Percentiles rank a stretch among this genome's conserved stretches.
Evolutionary conservation across 495 filamentous ascomycete species (phyloP).

Genomic region (Aspergillus egyptiacus): DNA sequence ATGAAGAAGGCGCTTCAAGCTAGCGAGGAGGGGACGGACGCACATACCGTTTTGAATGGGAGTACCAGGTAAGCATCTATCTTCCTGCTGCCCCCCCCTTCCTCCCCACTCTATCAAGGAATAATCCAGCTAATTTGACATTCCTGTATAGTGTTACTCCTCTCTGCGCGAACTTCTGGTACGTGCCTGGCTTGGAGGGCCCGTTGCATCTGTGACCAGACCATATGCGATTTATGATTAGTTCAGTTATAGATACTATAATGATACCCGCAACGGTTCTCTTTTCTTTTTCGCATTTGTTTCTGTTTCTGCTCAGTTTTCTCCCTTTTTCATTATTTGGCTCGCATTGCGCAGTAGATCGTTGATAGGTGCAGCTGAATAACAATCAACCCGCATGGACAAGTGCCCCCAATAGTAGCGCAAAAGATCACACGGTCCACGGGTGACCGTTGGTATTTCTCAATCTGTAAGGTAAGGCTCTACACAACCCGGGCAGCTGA

Average conservation of each 20-base stretch:
- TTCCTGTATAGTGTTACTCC: conserved; percentile 67
- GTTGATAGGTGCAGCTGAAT: too few relatives aligned
- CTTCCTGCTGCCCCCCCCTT: background rate
- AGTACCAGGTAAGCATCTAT: conserved; percentile 33
- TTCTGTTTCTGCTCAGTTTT: conserved; percentile 2
- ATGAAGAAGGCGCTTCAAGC: conserved; percentile 43
- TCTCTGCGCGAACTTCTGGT: conserved; percentile 87
- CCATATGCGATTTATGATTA: background rate
- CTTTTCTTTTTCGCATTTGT: conserved; percentile 9
- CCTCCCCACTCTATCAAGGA: background rate
- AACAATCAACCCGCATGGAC: too few relatives aligned
- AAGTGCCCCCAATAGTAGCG: too few relatives aligned
- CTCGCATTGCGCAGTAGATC: too few relatives aligned
- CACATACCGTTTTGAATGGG: conserved; percentile 83
- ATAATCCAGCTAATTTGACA: background rate
- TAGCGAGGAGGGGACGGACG: conserved; percentile 76
- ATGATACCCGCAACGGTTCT: conserved; percentile 26
- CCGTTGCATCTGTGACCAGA: conserved; percentile 66
- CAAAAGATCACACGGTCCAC: too few relatives aligned
- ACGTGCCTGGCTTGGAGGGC: conserved; percentile 57
- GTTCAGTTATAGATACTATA: conserved; percentile 6
- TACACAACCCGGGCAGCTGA: background rate
- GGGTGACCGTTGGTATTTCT: too few relatives aligned
- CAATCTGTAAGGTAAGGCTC: too few relatives aligned
- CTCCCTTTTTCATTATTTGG: background rate